phyloP scores from a whole-genome alignment of 208 protist species.

The Tritrichomonas musculus region DNA sequence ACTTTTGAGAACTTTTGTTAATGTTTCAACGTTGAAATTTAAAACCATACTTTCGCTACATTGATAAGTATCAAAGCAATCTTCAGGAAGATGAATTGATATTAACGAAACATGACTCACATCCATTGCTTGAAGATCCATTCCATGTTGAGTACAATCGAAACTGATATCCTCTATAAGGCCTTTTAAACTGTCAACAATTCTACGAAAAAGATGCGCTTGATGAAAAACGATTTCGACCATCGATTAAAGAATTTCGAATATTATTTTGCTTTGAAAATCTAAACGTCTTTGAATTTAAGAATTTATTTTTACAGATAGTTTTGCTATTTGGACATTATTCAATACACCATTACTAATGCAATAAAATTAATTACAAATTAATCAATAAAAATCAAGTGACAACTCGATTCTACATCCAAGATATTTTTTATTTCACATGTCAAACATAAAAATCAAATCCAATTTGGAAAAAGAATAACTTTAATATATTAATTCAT shows the following conservation, averaged over 20 bases:
- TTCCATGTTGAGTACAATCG: neutral
- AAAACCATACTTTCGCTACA: neutral
- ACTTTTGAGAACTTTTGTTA: constrained; percentile 23
- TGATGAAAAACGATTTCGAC: constrained; percentile 23
- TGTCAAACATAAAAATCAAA: too few relatives aligned
- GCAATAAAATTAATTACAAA: too few relatives aligned
- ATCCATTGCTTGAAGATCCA: constrained; percentile 30
- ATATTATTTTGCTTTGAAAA: too few relatives aligned
- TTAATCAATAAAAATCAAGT: too few relatives aligned
- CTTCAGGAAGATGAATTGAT: neutral
- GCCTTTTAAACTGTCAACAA: neutral
- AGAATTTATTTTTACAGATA: too few relatives aligned
- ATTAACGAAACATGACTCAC: neutral
- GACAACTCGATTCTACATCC: too few relatives aligned
- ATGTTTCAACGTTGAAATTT: neutral
- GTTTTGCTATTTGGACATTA: too few relatives aligned
- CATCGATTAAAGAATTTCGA: neutral
- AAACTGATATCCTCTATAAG: neutral
- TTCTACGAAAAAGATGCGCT: neutral
- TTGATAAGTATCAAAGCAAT: neutral
- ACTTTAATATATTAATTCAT: too few relatives aligned
- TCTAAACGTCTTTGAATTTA: too few relatives aligned
- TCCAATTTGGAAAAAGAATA: too few relatives aligned
- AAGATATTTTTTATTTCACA: too few relatives aligned
- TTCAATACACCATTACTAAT: too few relatives aligned